Percentiles rank a stretch among this genome's conserved stretches.
Evolutionary conservation across 2,329 filamentous ascomycete species (phyloP).

Genomic region (Colletotrichum scovillei): DNA sequence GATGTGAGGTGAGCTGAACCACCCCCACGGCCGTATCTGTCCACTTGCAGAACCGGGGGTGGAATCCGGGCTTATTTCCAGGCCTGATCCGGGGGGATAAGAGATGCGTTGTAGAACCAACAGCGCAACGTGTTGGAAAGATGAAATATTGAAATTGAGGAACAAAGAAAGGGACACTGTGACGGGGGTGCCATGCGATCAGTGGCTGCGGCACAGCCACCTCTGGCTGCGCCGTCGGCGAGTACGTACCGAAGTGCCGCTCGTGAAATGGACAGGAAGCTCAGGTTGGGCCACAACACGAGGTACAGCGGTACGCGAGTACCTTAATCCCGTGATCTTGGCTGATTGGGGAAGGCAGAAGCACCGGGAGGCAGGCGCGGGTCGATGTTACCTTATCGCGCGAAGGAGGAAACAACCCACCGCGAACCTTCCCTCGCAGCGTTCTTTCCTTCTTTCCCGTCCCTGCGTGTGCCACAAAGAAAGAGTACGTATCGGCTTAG

Average conservation of each 20-base stretch:
- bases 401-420: neutral
- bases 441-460: neutral
- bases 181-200: slow-evolving; percentile 3
- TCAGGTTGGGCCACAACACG: no score
- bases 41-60: neutral
- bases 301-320: neutral
- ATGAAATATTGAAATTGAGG: neutral
- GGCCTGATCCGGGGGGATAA: neutral
- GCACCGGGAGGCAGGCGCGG: neutral
- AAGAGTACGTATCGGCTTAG: neutral
- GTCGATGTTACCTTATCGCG: neutral
- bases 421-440: neutral
- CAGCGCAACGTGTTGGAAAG: neutral
- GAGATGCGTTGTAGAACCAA: neutral
- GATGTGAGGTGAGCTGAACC: neutral
- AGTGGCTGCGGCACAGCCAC: slow-evolving; percentile 28
- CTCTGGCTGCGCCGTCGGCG: neutral
- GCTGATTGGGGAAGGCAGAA: neutral
- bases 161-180: neutral
- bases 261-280: no score
- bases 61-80: neutral
- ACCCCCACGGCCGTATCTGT: neutral
- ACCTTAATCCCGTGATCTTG: neutral
- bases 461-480: neutral
- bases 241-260: neutral